These are phyloP conservation scores for Kodamaea arcana DNA, from an alignment of 1,139 yeast species.

Conservation along the genomic window DNA sequence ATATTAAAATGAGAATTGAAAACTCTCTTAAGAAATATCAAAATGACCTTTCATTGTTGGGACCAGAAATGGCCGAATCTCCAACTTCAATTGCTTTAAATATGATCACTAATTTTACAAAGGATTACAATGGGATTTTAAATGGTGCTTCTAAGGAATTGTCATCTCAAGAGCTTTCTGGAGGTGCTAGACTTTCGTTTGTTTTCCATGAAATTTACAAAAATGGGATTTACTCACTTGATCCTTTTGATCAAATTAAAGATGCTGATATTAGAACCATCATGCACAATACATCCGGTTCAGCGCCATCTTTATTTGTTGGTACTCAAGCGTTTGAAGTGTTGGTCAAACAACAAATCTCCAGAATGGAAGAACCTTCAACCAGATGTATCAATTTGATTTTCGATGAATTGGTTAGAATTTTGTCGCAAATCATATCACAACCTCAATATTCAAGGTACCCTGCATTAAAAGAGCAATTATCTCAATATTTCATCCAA, in stretches of 20 bases:
- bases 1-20: conserved; percentile 86
- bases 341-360: conserved; percentile 90
- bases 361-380: conserved; percentile 92
- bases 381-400: conserved; percentile 84
- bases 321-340: conserved; percentile 98
- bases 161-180: conserved; percentile 79
- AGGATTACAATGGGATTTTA: conserved; percentile 85
- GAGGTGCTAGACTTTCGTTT: conserved; percentile 97
- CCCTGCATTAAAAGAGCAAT: conserved; percentile 84
- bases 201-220: conserved; percentile 96
- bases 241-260: conserved; percentile 95
- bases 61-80: conserved; percentile 83
- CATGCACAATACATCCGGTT: conserved; percentile 93
- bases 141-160: conserved; percentile 94
- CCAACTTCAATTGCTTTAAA: conserved; percentile 87
- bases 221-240: conserved; percentile 87
- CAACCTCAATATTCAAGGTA: conserved; percentile 84
- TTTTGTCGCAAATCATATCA: conserved; percentile 76
- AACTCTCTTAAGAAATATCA: conserved; percentile 79
- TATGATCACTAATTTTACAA: conserved; percentile 88
- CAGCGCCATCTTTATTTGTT: conserved; percentile 95
- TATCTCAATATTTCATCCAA: conserved; percentile 73
- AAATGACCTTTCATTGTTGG: conserved; percentile 69
- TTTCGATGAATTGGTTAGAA: conserved; percentile 91
- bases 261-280: conserved; percentile 98